Evolutionary conservation across 352 stramenopile genomes (phyloP).

Genomic region (Detonula confervacea): DNA sequence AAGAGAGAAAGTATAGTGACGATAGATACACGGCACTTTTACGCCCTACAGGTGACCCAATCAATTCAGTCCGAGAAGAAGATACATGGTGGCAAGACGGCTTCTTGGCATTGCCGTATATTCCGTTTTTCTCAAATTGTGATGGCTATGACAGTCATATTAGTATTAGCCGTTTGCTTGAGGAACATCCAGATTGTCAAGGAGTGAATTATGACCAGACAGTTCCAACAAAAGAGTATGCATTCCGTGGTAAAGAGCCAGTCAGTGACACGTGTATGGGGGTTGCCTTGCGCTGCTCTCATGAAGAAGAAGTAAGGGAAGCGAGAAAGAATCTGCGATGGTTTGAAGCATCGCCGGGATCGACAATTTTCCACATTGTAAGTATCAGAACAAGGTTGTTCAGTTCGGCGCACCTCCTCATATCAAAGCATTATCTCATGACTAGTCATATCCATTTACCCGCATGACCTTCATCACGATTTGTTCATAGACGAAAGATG

Average conservation of each 20-base stretch:
- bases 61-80: conserved; percentile 31
- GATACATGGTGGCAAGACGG: conserved; percentile 34
- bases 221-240: conserved; percentile 91
- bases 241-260: conserved; percentile 25
- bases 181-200: conserved; percentile 93
- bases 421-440: neutral
- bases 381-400: conserved; percentile 16
- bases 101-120: conserved; percentile 88
- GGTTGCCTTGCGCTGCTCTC: conserved; percentile 88
- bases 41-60: conserved; percentile 32
- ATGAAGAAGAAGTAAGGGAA: conserved; percentile 86
- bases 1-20: conserved; percentile 10
- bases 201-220: conserved; percentile 89
- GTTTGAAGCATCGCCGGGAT: conserved; percentile 66
- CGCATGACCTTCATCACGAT: neutral
- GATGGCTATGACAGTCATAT: conserved; percentile 94
- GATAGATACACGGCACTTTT: neutral
- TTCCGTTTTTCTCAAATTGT: conserved; percentile 97
- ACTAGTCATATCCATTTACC: neutral
- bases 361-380: conserved; percentile 76
- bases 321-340: conserved; percentile 62
- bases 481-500: conserved; percentile 57
- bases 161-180: conserved; percentile 91
- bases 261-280: conserved; percentile 53
- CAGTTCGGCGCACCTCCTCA: neutral